Base-by-base conservation (phyloP, 2,329 filamentous ascomycete genomes). In the Amylocarpus encephaloides region DNA sequence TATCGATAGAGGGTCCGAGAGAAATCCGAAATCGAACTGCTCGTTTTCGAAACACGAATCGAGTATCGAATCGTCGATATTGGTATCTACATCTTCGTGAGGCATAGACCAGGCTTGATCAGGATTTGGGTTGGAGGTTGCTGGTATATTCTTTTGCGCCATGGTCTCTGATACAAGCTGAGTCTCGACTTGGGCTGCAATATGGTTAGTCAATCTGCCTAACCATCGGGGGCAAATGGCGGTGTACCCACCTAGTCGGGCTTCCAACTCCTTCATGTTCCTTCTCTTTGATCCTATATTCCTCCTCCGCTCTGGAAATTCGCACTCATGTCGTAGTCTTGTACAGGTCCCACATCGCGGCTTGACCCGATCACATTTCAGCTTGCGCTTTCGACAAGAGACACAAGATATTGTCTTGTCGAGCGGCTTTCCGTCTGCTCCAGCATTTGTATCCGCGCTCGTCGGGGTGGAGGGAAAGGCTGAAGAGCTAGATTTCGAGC, bases 221-320 rank as follows among this genome's bases (percentile, higher is more conserved):
- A 36, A 12, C 47, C 10, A 13, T 16, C 36, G 26, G 5, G 13
- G 26, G 32, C n/a, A 11, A n/a, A 13, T 11, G 42, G n/a, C n/a
- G 41, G 48, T 39, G 15, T 46, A 22, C 73, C 58, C 80, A 93
- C 88, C 86, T 65, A 96, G 72, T 63, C 92, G 80, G 57, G 88
- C 88, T 68, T 96, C 92, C 50, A 96, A 73, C 65, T 93, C 85
- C 71, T 87, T 93, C 54, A 95, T 91, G 68, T 95, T 95, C 58
- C 87, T 83, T 62, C 90, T 77, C 72, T 94, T 95, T 16, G 88
- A 85, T 4, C 88, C 86, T 49, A 88, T 88, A 72, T 95, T 95
- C 70, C 88, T 84, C 63, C 90, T 78, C 49, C 90, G 86, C 70
- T 94, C 88, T 54, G 94, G 91, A 67, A 95, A 96, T 49, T 86